Percentiles rank a stretch among this genome's conserved stretches.
phyloP scores from a whole-genome alignment of 371 early-diverging fungal species.

The Funneliformis caledonium region DNA sequence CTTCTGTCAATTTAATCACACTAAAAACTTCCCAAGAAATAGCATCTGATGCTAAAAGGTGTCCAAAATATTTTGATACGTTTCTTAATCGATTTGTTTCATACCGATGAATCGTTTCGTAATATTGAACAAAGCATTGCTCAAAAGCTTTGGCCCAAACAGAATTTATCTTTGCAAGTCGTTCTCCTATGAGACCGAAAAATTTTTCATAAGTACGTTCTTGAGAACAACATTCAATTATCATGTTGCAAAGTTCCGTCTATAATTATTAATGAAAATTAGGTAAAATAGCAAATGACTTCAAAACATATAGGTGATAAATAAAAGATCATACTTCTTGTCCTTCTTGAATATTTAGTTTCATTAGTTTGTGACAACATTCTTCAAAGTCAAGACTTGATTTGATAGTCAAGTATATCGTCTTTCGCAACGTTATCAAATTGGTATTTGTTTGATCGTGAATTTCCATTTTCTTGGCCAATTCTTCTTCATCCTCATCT shows the following conservation, averaged over 20 bases:
- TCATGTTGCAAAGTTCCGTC: constrained; percentile 93
- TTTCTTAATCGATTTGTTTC: constrained; percentile 95
- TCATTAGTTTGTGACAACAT: constrained; percentile 93
- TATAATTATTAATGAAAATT: constrained; percentile 40
- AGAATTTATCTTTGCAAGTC: constrained; percentile 86
- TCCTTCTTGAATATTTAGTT: constrained; percentile 79
- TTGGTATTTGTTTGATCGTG: constrained; percentile 91
- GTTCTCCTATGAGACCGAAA: constrained; percentile 93
- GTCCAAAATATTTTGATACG: constrained; percentile 91
- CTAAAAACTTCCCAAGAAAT: constrained; percentile 86
- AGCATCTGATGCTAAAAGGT: constrained; percentile 86
- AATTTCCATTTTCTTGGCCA: constrained; percentile 66
- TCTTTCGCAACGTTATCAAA: constrained; percentile 85
- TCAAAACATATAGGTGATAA: neutral
- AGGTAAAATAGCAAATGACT: neutral
- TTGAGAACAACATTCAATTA: constrained; percentile 96
- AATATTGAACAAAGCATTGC: constrained; percentile 80
- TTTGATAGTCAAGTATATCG: constrained; percentile 96
- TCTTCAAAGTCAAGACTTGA: constrained; percentile 96
- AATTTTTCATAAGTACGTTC: constrained; percentile 94
- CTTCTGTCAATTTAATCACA: constrained; percentile 84
- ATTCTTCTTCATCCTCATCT: constrained; percentile 45
- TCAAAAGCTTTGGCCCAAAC: constrained; percentile 83
- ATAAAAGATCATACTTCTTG: constrained; percentile 62
- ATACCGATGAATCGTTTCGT: constrained; percentile 89